These are phyloP conservation scores for Ascochyta fabae DNA, from an alignment of 2,329 filamentous ascomycete genomes.

Conservation along the genomic window DNA sequence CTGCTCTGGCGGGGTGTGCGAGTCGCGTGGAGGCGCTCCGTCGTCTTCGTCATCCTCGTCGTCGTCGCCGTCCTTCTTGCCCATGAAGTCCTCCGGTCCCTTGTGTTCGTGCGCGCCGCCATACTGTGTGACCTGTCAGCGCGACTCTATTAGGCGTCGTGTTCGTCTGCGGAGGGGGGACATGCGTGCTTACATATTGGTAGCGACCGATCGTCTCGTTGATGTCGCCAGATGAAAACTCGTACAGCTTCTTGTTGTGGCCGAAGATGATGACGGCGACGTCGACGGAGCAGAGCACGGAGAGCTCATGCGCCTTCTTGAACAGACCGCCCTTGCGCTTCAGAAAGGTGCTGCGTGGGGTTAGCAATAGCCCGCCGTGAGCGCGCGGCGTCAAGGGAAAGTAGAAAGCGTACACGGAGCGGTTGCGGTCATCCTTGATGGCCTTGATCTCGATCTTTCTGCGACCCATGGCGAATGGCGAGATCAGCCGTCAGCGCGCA, in stretches of 20 bases:
- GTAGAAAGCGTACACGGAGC: slow-evolving; percentile 79
- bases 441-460: slow-evolving; percentile 99
- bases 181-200: slow-evolving; percentile 75
- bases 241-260: slow-evolving; percentile 98
- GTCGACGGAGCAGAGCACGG: slow-evolving; percentile 96
- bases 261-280: slow-evolving; percentile 99
- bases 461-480: slow-evolving; percentile 74
- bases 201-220: slow-evolving; percentile 86
- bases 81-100: slow-evolving; percentile 89
- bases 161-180: slow-evolving; percentile 8
- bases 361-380: slow-evolving; percentile 30
- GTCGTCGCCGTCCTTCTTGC: slow-evolving; percentile 72
- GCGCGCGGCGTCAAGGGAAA: slow-evolving; percentile 2
- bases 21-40: slow-evolving; percentile 74
- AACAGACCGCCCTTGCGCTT: slow-evolving; percentile 99
- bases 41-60: slow-evolving; percentile 82
- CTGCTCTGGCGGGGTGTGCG: slow-evolving; percentile 65
- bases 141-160: slow-evolving; percentile 31
- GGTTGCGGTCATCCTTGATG: slow-evolving; percentile 97
- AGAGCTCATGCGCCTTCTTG: slow-evolving; percentile 99
- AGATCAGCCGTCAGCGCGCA: slow-evolving; percentile 38
- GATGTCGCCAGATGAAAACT: slow-evolving; percentile 95
- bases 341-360: slow-evolving; percentile 79
- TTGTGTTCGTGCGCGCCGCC: slow-evolving; percentile 95
- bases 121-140: slow-evolving; percentile 66